phyloP scores from a whole-genome alignment of 176 grass and related monocot genomes.

The Rhynchospora pubera region DNA sequence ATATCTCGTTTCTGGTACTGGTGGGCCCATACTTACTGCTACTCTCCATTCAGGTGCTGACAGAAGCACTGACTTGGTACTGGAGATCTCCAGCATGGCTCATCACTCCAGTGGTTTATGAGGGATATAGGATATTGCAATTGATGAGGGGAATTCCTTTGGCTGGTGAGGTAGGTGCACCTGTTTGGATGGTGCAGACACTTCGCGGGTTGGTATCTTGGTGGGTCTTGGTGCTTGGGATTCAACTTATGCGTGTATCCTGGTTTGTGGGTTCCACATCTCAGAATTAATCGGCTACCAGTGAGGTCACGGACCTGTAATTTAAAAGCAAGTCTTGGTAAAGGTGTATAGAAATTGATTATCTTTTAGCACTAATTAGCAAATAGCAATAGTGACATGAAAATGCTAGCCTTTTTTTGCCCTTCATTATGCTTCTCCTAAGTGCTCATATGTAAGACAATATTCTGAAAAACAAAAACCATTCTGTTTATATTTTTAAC shows the following conservation, averaged over 20 bases:
- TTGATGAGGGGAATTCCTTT: conserved; percentile 83
- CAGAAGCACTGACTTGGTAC: conserved; percentile 83
- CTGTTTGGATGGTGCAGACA: conserved; percentile 73
- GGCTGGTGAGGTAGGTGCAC: conserved; percentile 55
- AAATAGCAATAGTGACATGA: background rate
- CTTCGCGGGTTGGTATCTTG: conserved; percentile 79
- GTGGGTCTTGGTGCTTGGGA: conserved; percentile 87
- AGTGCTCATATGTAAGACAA: background rate
- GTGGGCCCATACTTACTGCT: conserved; percentile 79
- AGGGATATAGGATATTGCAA: conserved; percentile 77
- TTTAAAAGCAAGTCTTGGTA: background rate
- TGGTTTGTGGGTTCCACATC: conserved; percentile 66
- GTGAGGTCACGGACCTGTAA: background rate
- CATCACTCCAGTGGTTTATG: conserved; percentile 77
- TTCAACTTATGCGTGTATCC: conserved; percentile 84
- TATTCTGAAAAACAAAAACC: background rate
- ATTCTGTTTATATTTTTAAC: background rate
- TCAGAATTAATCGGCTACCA: conserved; percentile 23
- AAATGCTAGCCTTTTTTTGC: background rate
- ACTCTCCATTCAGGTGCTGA: conserved; percentile 67
- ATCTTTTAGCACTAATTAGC: background rate
- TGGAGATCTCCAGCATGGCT: conserved; percentile 91
- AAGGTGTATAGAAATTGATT: conserved; percentile 1
- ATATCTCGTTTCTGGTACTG: conserved; percentile 62
- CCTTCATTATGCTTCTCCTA: background rate